phyloP scores from a whole-genome alignment of 1,139 yeast species.

The Lodderomyces theae region DNA sequence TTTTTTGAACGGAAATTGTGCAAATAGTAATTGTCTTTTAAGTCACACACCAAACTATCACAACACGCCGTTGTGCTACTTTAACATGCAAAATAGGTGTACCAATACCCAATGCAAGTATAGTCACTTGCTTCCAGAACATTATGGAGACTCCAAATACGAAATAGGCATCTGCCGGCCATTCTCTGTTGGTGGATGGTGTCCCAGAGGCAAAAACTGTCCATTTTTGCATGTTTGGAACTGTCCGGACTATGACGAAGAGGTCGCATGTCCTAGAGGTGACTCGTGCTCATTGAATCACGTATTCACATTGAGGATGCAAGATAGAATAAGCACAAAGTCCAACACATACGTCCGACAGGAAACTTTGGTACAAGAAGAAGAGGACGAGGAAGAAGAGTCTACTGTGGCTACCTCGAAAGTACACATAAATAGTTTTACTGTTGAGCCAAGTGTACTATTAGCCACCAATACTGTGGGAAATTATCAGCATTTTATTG shows the following conservation, averaged over 20 bases:
- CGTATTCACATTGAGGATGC: constrained; percentile 30
- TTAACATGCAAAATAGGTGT: constrained; percentile 51
- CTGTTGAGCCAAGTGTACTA: constrained; percentile 29
- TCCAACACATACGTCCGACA: constrained; percentile 17
- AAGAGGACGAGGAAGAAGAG: constrained; percentile 1
- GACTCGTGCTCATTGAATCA: constrained; percentile 50
- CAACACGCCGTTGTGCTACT: constrained; percentile 67
- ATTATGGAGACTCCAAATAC: constrained; percentile 38
- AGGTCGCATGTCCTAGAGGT: constrained; percentile 55
- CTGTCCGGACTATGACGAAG: constrained; percentile 71
- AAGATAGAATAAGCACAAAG: constrained; percentile 24
- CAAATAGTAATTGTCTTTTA: constrained; percentile 47
- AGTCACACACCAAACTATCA: constrained; percentile 58
- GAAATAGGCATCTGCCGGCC: constrained; percentile 58
- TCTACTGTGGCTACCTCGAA: too few species aligned
- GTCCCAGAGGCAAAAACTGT: constrained; percentile 60
- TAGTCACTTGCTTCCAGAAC: constrained; percentile 38
- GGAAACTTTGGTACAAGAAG: constrained; percentile 15
- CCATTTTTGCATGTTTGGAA: constrained; percentile 55
- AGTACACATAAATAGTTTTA: constrained; percentile 32
- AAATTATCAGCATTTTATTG: constrained; percentile 30
- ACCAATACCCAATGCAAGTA: constrained; percentile 53
- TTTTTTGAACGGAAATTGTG: constrained; percentile 47
- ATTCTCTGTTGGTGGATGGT: constrained; percentile 68
- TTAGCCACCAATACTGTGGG: constrained; percentile 22